These are phyloP conservation scores for Maudiozyma barnettii DNA, from an alignment of 805 yeast genomes.

Conservation along the genomic window DNA sequence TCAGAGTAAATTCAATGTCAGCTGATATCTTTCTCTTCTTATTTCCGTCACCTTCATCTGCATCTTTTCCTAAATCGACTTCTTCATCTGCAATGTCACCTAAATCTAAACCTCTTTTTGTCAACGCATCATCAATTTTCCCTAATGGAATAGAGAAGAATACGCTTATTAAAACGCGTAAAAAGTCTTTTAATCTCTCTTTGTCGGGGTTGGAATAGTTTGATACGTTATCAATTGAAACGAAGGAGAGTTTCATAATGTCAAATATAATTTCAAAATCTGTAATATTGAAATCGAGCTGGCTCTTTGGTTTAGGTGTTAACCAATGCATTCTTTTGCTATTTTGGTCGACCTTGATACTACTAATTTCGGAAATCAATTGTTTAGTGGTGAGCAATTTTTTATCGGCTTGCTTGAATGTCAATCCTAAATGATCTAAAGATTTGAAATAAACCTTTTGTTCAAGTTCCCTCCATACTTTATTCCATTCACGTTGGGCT, in stretches of 20 bases:
- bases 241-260: slow-evolving; percentile 55
- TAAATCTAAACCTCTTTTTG: slow-evolving; percentile 10
- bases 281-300: slow-evolving; percentile 50
- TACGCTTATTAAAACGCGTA: slow-evolving; percentile 58
- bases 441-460: slow-evolving; percentile 91
- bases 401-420: slow-evolving; percentile 95
- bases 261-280: slow-evolving; percentile 69
- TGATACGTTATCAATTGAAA: slow-evolving; percentile 57
- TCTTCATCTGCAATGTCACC: background rate
- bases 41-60: slow-evolving; percentile 9
- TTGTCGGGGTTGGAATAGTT: slow-evolving; percentile 74
- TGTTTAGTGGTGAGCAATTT: slow-evolving; percentile 84
- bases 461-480: slow-evolving; percentile 97
- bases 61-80: slow-evolving; percentile 12
- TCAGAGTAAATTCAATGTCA: slow-evolving; percentile 16
- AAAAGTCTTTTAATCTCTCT: slow-evolving; percentile 61
- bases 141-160: slow-evolving; percentile 57
- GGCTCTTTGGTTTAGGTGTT: slow-evolving; percentile 77
- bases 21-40: slow-evolving; percentile 26
- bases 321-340: slow-evolving; percentile 78
- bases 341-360: slow-evolving; percentile 85
- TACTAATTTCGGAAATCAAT: slow-evolving; percentile 80
- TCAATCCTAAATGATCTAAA: slow-evolving; percentile 87
- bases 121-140: slow-evolving; percentile 35
- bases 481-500: slow-evolving; percentile 97